Evolutionary conservation across 1,284 basidiomycete species (phyloP), one percentile per base, ranked within the genome.

Genomic region (Boletellus deceptivus): DNA sequence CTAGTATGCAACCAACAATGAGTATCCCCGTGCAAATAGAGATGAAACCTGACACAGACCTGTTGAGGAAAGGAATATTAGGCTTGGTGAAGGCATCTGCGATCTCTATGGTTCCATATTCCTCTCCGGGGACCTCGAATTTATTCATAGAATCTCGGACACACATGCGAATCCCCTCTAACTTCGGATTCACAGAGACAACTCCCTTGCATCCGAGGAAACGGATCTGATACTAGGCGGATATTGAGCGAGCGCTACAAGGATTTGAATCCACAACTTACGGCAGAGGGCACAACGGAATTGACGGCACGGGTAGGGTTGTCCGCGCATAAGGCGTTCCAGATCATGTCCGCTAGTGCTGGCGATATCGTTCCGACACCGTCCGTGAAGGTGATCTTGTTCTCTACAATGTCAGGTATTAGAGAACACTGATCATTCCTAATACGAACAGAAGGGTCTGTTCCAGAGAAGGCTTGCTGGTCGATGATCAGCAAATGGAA

Each of bases 181-280:
- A 71, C 35, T 72, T 65, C 33, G 72, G 63, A 59, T 91, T 86
- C 16, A 90, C 74, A 18, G 73, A 76, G 0, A 91, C 82, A 47
- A 91, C 80, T 1, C 88, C 89, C 67, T 90, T 91, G 65, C 77
- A 88, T 46, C 88, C 89, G 24, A 89, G 67, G 61, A 91, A 85
- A 43, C 89, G 81, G 43, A 91, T 86, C 70, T 87, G 86, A 63
- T 83, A 88, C 80, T 86, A 48, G 27, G 48, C 27, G 17, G 20
- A 27, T 44, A 39, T 48, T 44, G 11, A 22, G 46, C 46, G 13
- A 52, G 43, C 3, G 27, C 8, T 20, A 44, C 17, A 41, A 2
- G 20, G 35, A 18, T 27, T 10, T 36, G 18, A 29, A 11, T 8
- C 17, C 8, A 36, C 6, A 38, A 74, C 79, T 69, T 55, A 86